phyloP scores from a whole-genome alignment of 2,329 filamentous ascomycete genomes.

The Diaporthe vaccinii region DNA sequence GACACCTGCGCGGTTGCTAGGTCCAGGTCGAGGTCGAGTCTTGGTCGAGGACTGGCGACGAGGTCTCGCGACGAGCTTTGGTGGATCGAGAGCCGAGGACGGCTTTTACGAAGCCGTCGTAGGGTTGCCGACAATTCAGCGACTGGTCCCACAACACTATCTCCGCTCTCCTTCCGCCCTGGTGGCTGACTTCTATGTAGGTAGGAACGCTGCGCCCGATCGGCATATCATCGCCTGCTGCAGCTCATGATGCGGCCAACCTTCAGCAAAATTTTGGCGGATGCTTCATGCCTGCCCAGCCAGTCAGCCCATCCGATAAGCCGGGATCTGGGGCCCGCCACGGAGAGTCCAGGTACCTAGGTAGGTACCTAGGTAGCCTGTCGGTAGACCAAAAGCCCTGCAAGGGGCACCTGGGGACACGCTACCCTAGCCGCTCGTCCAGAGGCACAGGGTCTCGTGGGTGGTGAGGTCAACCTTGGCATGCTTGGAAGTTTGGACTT shows the following conservation, averaged over 20 bases:
- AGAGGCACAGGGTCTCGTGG: conserved; percentile 17
- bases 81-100: background rate
- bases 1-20: background rate
- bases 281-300: conserved; percentile 2
- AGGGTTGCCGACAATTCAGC: background rate
- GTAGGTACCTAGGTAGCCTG: conserved; percentile 1
- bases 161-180: conserved; percentile 27
- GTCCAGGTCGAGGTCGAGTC: background rate
- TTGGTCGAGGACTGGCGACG: background rate
- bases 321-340: conserved; percentile 12
- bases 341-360: background rate
- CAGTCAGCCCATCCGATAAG: conserved; percentile 8
- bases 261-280: conserved; percentile 24
- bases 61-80: background rate
- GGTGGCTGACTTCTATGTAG: conserved; percentile 1
- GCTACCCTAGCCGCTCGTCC: conserved; percentile 4
- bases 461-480: conserved; percentile 18
- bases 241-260: background rate
- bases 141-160: background rate
- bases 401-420: conserved; percentile 10
- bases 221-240: conserved; percentile 9
- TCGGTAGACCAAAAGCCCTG: conserved; percentile 2
- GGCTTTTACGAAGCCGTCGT: conserved; percentile 12
- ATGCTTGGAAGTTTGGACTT: background rate
- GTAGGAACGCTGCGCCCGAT: background rate